Conservation (phyloP, 2,329 filamentous ascomycete genomes). For the Pseudogymnoascus verrucosus region DNA sequence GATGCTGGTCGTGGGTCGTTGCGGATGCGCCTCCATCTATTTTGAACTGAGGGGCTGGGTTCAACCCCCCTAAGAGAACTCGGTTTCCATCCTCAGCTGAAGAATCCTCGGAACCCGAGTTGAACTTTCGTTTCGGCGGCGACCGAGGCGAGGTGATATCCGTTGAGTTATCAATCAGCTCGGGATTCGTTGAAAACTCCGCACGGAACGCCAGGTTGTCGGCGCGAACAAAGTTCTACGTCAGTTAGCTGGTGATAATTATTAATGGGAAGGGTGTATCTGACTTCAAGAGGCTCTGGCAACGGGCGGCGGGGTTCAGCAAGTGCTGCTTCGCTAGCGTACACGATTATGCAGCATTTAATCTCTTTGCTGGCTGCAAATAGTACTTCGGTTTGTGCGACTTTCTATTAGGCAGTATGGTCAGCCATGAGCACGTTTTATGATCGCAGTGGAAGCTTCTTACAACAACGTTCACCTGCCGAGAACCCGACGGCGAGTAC, state of each 20-base stretch:
- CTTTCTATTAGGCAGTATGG: slow-evolving; percentile 34
- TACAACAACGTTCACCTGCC: slow-evolving; percentile 44
- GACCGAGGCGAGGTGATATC: not conserved
- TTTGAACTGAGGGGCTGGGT: not conserved
- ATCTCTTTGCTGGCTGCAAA: slow-evolving; percentile 40
- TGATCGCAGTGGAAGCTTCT: slow-evolving; percentile 12
- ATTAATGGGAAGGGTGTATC: slow-evolving; percentile 11
- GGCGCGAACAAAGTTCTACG: slow-evolving; percentile 39
- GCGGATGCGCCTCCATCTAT: not conserved
- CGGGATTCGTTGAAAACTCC: slow-evolving; percentile 31
- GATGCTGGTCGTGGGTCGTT: not conserved
- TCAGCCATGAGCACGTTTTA: not conserved
- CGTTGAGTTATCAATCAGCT: not conserved
- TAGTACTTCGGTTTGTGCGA: slow-evolving; percentile 38
- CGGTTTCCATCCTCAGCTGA: not conserved
- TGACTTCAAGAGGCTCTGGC: slow-evolving; percentile 32
- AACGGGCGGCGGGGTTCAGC: slow-evolving; percentile 30
- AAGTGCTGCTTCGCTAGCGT: slow-evolving; percentile 45
- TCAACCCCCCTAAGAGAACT: not conserved
- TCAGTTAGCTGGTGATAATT: slow-evolving; percentile 13
- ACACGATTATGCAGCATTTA: slow-evolving; percentile 42
- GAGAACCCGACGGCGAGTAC: slow-evolving; percentile 32
- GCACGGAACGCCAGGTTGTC: slow-evolving; percentile 46
- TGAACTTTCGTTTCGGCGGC: slow-evolving; percentile 8
- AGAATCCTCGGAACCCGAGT: not conserved